phyloP scores from a whole-genome alignment of 345 rosid genomes.

The Citrus cavaleriei region DNA sequence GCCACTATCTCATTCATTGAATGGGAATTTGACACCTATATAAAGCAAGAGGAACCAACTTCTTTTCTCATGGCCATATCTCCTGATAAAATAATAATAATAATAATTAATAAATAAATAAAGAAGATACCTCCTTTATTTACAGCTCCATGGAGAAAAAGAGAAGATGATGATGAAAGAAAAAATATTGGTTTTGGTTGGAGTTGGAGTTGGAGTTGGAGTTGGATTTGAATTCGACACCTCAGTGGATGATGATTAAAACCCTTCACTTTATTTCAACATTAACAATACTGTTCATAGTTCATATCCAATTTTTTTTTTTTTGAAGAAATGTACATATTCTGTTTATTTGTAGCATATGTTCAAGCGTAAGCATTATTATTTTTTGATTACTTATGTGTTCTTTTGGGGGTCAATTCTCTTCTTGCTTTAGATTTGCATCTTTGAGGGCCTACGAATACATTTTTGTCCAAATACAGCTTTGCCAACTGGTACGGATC shows the following conservation, averaged over 20 bases:
- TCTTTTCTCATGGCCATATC: not conserved
- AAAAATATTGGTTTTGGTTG: not conserved
- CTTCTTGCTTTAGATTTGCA: not conserved
- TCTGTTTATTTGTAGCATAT: not conserved
- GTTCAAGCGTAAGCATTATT: not conserved
- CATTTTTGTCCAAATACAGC: not conserved
- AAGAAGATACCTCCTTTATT: constrained; percentile 13
- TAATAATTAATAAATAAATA: not conserved
- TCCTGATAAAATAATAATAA: too few species aligned
- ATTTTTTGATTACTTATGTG: not conserved
- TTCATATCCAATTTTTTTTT: not conserved
- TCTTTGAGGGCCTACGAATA: not conserved
- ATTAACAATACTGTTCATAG: not conserved
- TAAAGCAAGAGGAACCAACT: constrained; percentile 24
- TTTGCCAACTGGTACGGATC: not conserved
- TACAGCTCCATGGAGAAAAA: not conserved
- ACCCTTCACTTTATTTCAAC: not conserved
- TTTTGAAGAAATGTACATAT: not conserved
- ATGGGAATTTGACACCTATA: constrained; percentile 35
- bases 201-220: constrained; percentile 2
- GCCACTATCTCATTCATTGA: constrained; percentile 27
- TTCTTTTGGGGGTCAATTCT: not conserved
- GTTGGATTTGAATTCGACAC: not conserved
- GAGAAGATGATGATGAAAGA: not conserved
- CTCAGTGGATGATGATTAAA: constrained; percentile 10